These are phyloP conservation scores for Rauvolfia tetraphylla DNA, from an alignment of 257 asterid genomes.

Conservation along the genomic window DNA sequence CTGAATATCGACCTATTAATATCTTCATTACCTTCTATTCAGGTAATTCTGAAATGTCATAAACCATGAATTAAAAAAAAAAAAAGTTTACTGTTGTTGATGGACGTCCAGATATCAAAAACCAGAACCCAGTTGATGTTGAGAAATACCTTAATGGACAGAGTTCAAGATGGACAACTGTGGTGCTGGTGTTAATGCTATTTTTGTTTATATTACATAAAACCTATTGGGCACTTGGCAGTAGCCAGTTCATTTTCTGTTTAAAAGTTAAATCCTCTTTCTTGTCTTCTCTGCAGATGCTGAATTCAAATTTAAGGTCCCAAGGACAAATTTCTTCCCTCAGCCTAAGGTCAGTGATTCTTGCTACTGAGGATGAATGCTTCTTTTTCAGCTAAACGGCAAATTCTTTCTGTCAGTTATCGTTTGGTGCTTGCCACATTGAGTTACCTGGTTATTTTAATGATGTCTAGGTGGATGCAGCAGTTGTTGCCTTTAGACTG, in stretches of 20 bases:
- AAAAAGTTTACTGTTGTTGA: background rate
- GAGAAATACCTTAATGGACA: background rate
- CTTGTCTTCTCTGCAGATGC: conserved; percentile 51
- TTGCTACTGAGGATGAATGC: background rate
- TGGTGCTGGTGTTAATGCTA: background rate
- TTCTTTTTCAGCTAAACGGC: background rate
- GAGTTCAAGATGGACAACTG: background rate
- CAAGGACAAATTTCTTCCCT: conserved; percentile 84
- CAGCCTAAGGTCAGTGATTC: conserved; percentile 68
- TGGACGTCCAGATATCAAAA: background rate
- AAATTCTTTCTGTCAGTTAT: background rate
- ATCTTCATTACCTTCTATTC: conserved; percentile 85
- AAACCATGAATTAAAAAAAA: background rate
- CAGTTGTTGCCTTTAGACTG: conserved; percentile 68
- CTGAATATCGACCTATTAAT: conserved; percentile 84
- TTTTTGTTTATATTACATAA: background rate
- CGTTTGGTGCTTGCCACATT: background rate
- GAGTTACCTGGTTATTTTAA: background rate
- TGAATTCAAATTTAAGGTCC: conserved; percentile 69
- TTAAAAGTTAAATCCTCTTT: conserved; percentile 5
- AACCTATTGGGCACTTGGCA: background rate
- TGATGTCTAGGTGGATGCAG: conserved; percentile 83
- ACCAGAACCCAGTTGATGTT: background rate
- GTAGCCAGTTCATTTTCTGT: background rate
- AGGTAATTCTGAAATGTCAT: conserved; percentile 31